phyloP scores from a whole-genome alignment of 2,329 filamentous ascomycete species.

The Penicillium hordei region DNA sequence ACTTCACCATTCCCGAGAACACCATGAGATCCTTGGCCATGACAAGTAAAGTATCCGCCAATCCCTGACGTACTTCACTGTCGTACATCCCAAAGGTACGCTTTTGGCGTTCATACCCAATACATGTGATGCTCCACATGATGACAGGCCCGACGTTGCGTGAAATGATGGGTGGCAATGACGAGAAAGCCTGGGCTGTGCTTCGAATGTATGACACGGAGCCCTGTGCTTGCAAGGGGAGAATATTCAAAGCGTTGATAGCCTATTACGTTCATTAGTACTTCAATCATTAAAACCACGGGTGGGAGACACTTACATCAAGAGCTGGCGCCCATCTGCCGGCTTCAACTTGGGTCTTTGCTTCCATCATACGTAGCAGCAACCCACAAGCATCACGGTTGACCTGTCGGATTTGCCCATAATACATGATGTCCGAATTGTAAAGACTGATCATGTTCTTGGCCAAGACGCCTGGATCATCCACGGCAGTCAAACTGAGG shows the following conservation, averaged over 20 bases:
- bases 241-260: constrained; percentile 72
- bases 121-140: constrained; percentile 89
- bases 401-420: constrained; percentile 56
- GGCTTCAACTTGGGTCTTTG: constrained; percentile 59
- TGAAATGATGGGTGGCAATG: constrained; percentile 75
- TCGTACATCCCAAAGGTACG: constrained; percentile 72
- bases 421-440: constrained; percentile 60
- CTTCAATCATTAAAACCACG: constrained; percentile 10
- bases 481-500: constrained; percentile 64
- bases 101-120: constrained; percentile 72
- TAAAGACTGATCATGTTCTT: constrained; percentile 64
- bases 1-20: constrained; percentile 89
- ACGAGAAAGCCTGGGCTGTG: constrained; percentile 76
- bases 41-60: constrained; percentile 71
- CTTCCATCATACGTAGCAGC: constrained; percentile 60
- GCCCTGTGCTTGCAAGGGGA: constrained; percentile 73
- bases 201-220: constrained; percentile 76
- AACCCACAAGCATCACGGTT: constrained; percentile 61
- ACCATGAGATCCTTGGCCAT: constrained; percentile 89
- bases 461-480: constrained; percentile 65
- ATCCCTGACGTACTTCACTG: constrained; percentile 43
- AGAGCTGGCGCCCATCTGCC: constrained; percentile 62
- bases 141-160: constrained; percentile 88
- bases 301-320: constrained; percentile 56
- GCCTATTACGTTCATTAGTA: constrained; percentile 49